Base-by-base conservation (phyloP, 208 protist species). In the Plasmodiophora brassicae region DNA sequence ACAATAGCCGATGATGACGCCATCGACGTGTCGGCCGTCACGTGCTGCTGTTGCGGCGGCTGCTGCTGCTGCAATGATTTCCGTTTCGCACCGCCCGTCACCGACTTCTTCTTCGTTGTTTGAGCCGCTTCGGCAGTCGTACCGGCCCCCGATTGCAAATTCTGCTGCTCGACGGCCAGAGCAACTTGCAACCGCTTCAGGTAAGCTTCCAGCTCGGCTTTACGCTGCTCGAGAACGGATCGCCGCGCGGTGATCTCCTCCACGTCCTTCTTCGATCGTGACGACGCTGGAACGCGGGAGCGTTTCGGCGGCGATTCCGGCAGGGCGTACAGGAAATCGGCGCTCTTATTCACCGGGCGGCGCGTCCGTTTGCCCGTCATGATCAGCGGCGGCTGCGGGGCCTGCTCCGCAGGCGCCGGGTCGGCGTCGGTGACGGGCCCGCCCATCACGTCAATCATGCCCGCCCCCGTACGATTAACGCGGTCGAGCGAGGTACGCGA, bases 111-210 rank as follows among this genome's bases (percentile, higher is more conserved):
- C n/a, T n/a, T n/a, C n/a, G n/a, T 8, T 14, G 5, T 38, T 36
- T 32, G 32, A 32, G 20, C n/a, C 14, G 65, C 14, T 14, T 32
- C 14, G 32, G 65, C n/a, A 38, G 20, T 78, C 65, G 65, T 36
- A 38, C 5, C 65, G n/a, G 65, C 65, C n/a, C n/a, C n/a, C n/a
- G n/a, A n/a, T n/a, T n/a, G n/a, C n/a, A n/a, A n/a, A n/a, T n/a
- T n/a, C n/a, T 78, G 32, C 5, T 32, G 65, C n/a, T 78, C 65
- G n/a, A 78, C 65, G 5, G 65, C 65, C 14, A 78, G 65, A n/a
- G 65, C 65, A 78, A 78, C 65, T 78, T 78, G 65, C 14, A 78
- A 32, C 5, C 65, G 65, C 41, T 78, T 78, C 65, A 78, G 41
- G 41, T 78, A 78, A 32, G 14, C 5, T 32, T 78, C 65, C 14